A percentile compares a stretch with the other conserved stretches of the same genome.
Conservation (phyloP, 176 grass and related monocot genomes). For the Cymbopogon citratus region DNA sequence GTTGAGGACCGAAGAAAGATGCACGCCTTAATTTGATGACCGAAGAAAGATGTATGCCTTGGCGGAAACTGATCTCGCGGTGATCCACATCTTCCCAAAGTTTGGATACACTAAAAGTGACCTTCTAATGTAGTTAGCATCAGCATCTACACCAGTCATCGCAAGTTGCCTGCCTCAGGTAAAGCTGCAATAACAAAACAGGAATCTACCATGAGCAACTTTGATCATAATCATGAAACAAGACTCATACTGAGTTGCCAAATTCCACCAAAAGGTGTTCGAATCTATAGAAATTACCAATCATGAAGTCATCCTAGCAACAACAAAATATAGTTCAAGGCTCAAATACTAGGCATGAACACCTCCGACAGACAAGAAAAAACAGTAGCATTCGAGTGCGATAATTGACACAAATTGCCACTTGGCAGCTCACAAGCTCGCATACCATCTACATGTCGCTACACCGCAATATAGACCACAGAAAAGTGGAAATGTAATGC, state of each 20-base stretch:
- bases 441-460: conserved; percentile 4
- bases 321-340: background rate
- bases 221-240: background rate
- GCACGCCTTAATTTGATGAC: background rate
- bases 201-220: conserved; percentile 6
- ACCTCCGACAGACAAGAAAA: background rate
- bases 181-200: conserved; percentile 41
- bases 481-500: conserved; percentile 4
- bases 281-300: background rate
- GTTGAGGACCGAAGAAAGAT: background rate
- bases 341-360: background rate
- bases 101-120: conserved; percentile 24
- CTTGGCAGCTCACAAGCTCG: background rate
- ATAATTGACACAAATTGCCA: background rate
- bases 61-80: background rate
- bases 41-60: conserved; percentile 4
- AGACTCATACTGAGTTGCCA: background rate
- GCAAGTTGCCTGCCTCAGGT: conserved; percentile 26
- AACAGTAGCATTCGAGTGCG: background rate
- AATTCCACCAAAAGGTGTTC: background rate
- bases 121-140: conserved; percentile 43
- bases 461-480: background rate
- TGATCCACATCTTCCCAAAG: conserved; percentile 16
- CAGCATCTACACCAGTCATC: conserved; percentile 25
- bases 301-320: background rate